phyloP scores from a whole-genome alignment of 768 basidiomycete genomes.

The Pholiota microspora region DNA sequence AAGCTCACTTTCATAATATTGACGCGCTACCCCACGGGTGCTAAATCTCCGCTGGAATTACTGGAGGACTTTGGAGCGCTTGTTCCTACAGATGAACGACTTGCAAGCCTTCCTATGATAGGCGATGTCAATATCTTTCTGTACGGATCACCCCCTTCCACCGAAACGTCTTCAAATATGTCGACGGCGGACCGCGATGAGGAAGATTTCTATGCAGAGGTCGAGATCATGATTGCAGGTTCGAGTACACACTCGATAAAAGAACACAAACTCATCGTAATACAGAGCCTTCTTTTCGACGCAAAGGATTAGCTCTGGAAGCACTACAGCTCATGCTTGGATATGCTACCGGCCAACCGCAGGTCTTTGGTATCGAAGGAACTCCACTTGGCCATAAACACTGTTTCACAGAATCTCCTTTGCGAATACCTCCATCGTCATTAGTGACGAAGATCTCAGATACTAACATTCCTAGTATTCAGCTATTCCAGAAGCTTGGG shows the following conservation, averaged over 20 bases:
- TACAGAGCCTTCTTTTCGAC: constrained; percentile 63
- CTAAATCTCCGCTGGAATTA: constrained; percentile 11
- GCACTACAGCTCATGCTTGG: constrained; percentile 65
- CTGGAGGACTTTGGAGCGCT: constrained; percentile 9
- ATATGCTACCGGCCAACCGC: constrained; percentile 56
- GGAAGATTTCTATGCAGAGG: constrained; percentile 67
- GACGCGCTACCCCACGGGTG: constrained; percentile 30
- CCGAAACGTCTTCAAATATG: constrained; percentile 11
- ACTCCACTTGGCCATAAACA: constrained; percentile 8
- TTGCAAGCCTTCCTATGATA: constrained; percentile 59
- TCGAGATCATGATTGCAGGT: constrained; percentile 94
- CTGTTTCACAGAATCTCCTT: constrained; percentile 29
- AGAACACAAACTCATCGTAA: neutral
- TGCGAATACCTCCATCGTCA: constrained; percentile 40
- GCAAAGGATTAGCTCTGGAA: constrained; percentile 63
- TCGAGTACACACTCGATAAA: constrained; percentile 8
- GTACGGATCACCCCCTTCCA: constrained; percentile 38
- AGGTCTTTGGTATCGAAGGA: constrained; percentile 19
- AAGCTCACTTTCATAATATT: constrained; percentile 93
- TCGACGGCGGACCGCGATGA: constrained; percentile 29
- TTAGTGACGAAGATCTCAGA: constrained; percentile 74
- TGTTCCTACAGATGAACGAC: constrained; percentile 31
- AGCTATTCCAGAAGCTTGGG: constrained; percentile 73
- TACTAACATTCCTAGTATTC: constrained; percentile 66
- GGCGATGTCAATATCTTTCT: constrained; percentile 94